Evolutionary conservation across 176 grass and related monocot species (phyloP).

Genomic region (Oryza longistaminata): DNA sequence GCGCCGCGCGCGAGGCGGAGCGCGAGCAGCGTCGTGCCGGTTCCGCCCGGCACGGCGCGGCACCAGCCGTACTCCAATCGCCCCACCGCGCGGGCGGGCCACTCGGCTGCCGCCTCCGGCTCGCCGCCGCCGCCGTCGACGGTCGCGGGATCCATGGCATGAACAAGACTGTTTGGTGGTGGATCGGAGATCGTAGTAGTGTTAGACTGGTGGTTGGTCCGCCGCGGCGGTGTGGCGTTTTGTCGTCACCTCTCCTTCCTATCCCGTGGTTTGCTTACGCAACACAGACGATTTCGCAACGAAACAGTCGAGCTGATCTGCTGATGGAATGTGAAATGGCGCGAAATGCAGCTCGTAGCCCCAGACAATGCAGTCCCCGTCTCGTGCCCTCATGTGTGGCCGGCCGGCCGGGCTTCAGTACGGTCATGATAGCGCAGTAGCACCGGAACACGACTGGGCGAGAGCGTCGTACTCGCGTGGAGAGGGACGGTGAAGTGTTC

Average conservation of each 20-base stretch:
- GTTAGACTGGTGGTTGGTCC: background rate
- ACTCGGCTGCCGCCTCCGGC: conserved; percentile 7
- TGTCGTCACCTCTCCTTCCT: background rate
- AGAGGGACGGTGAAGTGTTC: background rate
- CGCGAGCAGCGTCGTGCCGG: conserved; percentile 71
- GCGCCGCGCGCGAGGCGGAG: conserved; percentile 52
- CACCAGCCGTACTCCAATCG: conserved; percentile 76
- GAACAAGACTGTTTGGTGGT: background rate
- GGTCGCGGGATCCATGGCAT: conserved; percentile 46
- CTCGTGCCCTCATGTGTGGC: background rate
- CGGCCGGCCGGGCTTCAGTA: too few species aligned
- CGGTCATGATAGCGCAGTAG: background rate
- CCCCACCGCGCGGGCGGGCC: conserved; percentile 39
- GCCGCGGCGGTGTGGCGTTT: background rate
- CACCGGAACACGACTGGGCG: background rate
- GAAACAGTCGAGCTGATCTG: background rate
- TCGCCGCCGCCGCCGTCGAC: background rate
- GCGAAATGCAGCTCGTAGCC: background rate
- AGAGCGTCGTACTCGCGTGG: background rate
- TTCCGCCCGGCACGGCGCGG: conserved; percentile 75
- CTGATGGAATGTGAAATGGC: background rate
- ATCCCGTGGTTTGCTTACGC: background rate
- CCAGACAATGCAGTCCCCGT: background rate
- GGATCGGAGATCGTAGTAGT: background rate
- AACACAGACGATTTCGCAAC: background rate